phyloP scores from a whole-genome alignment of 2,329 filamentous ascomycete species.

The Alternaria angustiovoidea region DNA sequence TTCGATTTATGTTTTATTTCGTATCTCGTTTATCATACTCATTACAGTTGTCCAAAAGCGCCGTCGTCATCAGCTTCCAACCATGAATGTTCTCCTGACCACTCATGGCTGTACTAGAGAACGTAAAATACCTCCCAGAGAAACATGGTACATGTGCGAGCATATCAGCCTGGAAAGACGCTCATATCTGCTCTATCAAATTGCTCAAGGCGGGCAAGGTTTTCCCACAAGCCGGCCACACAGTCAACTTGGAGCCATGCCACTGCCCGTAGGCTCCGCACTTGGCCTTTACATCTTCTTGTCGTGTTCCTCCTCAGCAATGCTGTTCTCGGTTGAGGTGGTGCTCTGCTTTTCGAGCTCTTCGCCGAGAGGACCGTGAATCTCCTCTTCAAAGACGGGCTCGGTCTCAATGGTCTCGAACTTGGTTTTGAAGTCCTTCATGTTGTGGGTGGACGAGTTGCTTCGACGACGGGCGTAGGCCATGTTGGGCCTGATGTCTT shows the following conservation, averaged over 20 bases:
- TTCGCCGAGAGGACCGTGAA: slow-evolving; percentile 73
- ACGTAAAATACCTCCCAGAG: slow-evolving; percentile 20
- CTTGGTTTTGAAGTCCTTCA: slow-evolving; percentile 91
- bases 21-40: slow-evolving; percentile 23
- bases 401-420: slow-evolving; percentile 91
- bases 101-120: slow-evolving; percentile 12
- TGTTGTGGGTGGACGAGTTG: slow-evolving; percentile 80
- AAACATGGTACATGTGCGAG: slow-evolving; percentile 37
- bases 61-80: slow-evolving; percentile 17
- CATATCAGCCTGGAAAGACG: slow-evolving; percentile 22
- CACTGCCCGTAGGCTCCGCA: background rate
- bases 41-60: slow-evolving; percentile 28
- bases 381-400: slow-evolving; percentile 87
- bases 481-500: slow-evolving; percentile 84
- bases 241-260: slow-evolving; percentile 31
- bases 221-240: slow-evolving; percentile 36
- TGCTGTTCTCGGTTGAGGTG: slow-evolving; percentile 62
- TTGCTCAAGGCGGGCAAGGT: slow-evolving; percentile 13
- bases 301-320: slow-evolving; percentile 61
- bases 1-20: slow-evolving; percentile 6
- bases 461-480: slow-evolving; percentile 88
- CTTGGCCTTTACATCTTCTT: slow-evolving; percentile 54
- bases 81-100: slow-evolving; percentile 27
- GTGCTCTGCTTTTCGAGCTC: slow-evolving; percentile 64
- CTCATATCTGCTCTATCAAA: slow-evolving; percentile 21